These are phyloP conservation scores for Kurtzmaniella natalensis DNA, from an alignment of 1,139 yeast species.

Conservation along the genomic window DNA sequence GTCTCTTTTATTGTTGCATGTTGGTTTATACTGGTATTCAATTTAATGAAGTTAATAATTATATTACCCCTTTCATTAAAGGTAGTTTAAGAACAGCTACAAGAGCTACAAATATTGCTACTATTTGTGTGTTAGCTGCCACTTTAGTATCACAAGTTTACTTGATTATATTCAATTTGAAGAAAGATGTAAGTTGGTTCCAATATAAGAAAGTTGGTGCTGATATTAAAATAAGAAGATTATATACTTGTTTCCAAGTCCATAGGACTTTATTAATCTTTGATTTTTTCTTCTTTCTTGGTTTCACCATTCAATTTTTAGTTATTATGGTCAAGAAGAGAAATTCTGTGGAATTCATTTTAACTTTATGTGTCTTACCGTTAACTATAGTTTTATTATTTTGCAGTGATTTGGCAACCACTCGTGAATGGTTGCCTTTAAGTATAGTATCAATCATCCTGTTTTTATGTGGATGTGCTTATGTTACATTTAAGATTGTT, in stretches of 20 bases:
- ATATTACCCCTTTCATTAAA: slow-evolving; percentile 17
- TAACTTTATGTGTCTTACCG: slow-evolving; percentile 49
- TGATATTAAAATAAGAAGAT: slow-evolving; percentile 34
- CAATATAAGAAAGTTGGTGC: slow-evolving; percentile 51
- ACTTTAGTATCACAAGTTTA: slow-evolving; percentile 30
- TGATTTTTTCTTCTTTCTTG: slow-evolving; percentile 48
- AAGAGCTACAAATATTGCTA: slow-evolving; percentile 39
- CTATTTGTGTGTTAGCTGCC: slow-evolving; percentile 41
- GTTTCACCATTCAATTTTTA: slow-evolving; percentile 50
- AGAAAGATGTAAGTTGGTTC: slow-evolving; percentile 45
- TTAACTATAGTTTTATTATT: slow-evolving; percentile 37
- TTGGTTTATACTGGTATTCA: slow-evolving; percentile 49
- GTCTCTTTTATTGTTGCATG: slow-evolving; percentile 46
- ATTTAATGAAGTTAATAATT: slow-evolving; percentile 36
- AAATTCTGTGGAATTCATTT: slow-evolving; percentile 42
- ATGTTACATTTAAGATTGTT: slow-evolving; percentile 47
- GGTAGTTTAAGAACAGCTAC: slow-evolving; percentile 26
- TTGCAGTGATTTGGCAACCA: slow-evolving; percentile 35
- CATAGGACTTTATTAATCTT: slow-evolving; percentile 41
- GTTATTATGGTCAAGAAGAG: slow-evolving; percentile 42
- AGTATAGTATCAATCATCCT: slow-evolving; percentile 26
- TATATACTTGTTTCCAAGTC: slow-evolving; percentile 39
- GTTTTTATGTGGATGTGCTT: slow-evolving; percentile 43
- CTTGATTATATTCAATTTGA: slow-evolving; percentile 32
- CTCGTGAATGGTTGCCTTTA: slow-evolving; percentile 31